Conservation (phyloP, 345 rosid genomes). For the Schrenkiella parvula region DNA sequence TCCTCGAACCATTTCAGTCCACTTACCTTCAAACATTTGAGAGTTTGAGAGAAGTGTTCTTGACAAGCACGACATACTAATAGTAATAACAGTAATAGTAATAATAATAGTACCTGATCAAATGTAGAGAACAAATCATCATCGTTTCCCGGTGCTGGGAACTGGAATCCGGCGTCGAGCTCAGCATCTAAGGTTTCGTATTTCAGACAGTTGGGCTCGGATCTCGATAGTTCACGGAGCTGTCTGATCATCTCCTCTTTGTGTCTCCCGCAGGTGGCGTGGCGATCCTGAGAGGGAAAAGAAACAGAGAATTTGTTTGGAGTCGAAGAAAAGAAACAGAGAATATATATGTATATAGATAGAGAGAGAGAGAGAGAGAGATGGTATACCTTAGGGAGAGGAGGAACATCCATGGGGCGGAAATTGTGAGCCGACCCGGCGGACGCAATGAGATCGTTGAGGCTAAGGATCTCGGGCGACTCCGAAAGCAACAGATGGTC, state of each 20-base stretch:
- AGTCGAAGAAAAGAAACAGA: background rate
- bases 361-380: too few species aligned
- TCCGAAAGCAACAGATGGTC: conserved; percentile 58
- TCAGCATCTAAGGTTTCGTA: conserved; percentile 36
- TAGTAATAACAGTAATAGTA: too few species aligned
- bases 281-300: conserved; percentile 57
- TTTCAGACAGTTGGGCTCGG: conserved; percentile 40
- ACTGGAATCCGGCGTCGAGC: conserved; percentile 24
- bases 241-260: conserved; percentile 68
- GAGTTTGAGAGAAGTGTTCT: background rate
- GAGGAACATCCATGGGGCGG: conserved; percentile 65
- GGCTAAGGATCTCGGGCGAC: conserved; percentile 45
- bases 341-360: too few species aligned
- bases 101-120: conserved; percentile 36
- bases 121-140: conserved; percentile 29
- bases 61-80: too few species aligned
- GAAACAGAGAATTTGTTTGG: background rate
- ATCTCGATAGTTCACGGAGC: conserved; percentile 52
- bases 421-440: conserved; percentile 41
- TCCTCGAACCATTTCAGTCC: conserved; percentile 32
- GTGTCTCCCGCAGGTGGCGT: conserved; percentile 72
- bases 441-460: conserved; percentile 62
- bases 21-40: conserved; percentile 8
- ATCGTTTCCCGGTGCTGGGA: conserved; percentile 26
- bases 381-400: conserved; percentile 77